Evolutionary conservation across 2,329 filamentous ascomycete genomes (phyloP).

Genomic region (Colletotrichum gloeosporioides): DNA sequence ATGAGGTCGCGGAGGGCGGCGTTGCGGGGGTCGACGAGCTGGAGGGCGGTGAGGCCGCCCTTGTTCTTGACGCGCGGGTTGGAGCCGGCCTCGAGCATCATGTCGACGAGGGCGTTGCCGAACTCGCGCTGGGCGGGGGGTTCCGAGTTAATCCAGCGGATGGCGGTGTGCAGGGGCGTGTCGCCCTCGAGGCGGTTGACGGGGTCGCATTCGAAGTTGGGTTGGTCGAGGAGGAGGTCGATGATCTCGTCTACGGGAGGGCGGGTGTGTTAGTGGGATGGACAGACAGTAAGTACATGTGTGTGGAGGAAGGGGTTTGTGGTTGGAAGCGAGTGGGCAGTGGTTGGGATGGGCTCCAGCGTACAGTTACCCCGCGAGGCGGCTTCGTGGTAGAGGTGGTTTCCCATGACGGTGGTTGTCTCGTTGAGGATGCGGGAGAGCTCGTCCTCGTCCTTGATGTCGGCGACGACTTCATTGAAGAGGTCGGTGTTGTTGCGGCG

Average conservation of each 20-base stretch:
- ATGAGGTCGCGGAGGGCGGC: constrained; percentile 65
- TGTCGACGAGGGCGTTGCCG: constrained; percentile 72
- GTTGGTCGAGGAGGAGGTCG: constrained; percentile 82
- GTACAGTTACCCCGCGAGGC: constrained; percentile 85
- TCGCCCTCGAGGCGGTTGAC: constrained; percentile 73
- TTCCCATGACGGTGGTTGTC: constrained; percentile 84
- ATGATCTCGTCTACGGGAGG: constrained; percentile 73
- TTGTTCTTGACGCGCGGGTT: constrained; percentile 68
- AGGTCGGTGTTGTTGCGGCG: constrained; percentile 91
- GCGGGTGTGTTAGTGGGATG: neutral
- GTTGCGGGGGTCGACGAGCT: constrained; percentile 78
- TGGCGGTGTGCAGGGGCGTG: constrained; percentile 79
- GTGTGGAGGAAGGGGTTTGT: neutral
- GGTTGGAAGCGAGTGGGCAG: neutral
- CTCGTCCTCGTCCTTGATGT: constrained; percentile 65
- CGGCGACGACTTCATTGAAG: constrained; percentile 74
- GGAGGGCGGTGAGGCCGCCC: constrained; percentile 72
- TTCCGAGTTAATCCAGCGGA: constrained; percentile 77
- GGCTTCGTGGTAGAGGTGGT: constrained; percentile 88
- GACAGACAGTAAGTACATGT: neutral
- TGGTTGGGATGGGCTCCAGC: constrained; percentile 35
- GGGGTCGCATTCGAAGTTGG: constrained; percentile 85
- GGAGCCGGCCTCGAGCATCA: constrained; percentile 82
- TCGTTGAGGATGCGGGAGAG: constrained; percentile 83
- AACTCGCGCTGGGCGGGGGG: constrained; percentile 67